Percentiles rank a stretch among this genome's conserved stretches.
Evolutionary conservation across 225 moss, liverwort and hornwort genomes (phyloP).

Genomic region (Polytrichum commune): DNA sequence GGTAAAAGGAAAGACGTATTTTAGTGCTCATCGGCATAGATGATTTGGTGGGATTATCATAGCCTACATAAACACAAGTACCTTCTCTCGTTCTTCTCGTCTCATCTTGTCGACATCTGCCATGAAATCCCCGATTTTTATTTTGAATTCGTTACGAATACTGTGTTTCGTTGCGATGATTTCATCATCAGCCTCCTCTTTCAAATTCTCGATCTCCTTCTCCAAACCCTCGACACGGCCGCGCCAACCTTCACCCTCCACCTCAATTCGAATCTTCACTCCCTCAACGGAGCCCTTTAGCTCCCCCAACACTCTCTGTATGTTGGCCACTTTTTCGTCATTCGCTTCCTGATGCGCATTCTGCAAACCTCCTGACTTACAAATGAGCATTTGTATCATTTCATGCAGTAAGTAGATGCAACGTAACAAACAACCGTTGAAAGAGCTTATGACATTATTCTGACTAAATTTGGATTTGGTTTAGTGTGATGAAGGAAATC

Average conservation of each 20-base stretch:
- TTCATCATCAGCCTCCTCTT: conserved; percentile 87
- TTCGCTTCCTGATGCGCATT: conserved; percentile 51
- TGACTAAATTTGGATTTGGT: no score
- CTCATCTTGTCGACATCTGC: conserved; percentile 75
- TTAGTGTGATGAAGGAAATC: neutral
- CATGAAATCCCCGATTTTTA: conserved; percentile 68
- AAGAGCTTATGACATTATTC: no score
- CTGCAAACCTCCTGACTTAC: conserved; percentile 16
- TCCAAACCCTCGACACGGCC: conserved; percentile 81
- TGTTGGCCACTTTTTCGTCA: conserved; percentile 64
- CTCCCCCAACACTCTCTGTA: conserved; percentile 80
- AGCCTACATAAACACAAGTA: conserved; percentile 7
- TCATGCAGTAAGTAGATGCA: no score
- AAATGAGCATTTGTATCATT: no score
- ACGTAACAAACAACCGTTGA: no score
- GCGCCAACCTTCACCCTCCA: conserved; percentile 89
- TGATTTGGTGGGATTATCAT: no score
- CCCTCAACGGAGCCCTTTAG: conserved; percentile 85
- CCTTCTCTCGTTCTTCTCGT: conserved; percentile 70
- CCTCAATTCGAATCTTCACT: conserved; percentile 84
- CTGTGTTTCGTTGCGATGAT: conserved; percentile 77
- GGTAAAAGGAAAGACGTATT: no score
- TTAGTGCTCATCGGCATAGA: no score
- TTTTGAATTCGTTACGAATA: conserved; percentile 73
- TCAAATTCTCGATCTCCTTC: conserved; percentile 79